Base-by-base conservation (phyloP, 73 alveolate species). In the Paramecium pentaurelia region DNA sequence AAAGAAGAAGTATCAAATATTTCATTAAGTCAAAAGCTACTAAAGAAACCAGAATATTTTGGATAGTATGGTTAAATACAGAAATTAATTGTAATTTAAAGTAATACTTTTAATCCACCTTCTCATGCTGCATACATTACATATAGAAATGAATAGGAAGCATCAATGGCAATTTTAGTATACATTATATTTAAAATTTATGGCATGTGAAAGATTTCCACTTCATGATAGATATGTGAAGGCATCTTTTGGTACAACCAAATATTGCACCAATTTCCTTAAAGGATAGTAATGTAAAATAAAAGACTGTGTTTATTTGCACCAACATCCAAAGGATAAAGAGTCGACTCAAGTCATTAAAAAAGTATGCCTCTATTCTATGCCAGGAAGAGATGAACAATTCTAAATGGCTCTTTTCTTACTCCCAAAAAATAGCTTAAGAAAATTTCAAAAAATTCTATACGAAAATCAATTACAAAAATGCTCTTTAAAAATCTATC, bases 171-270 rank as follows among this genome's bases (percentile, higher is more conserved):
- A 18, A 96, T 96, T 27, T 86, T 96, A 37, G 98, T 91, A 73
- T 25, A 20, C 75, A 25, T 42, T 25, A 32, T 45, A 93, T 18
- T 47, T 36, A 70, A 71, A 84, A 36, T 89, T 20, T 30, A 36
- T 51, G 95, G 92, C 95, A 32, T 47, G 95, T 22, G 99, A 96
- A 54, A 77, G 94, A 80, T 92, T 30, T 58, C 87, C 51, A 45
- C 60, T 95, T 60, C 94, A 94, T 80, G 95, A 92, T 60, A 64
- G 97, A 47, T 60, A 68, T 40, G 64, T 96, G 60, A 73, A 96
- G 44, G 98, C 99, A 36, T 94, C 97, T 30, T 96, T 95, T 71
- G 99, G 99, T 9, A 96, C 99, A 20, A 95, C 98, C 9, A 96
- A 96, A 86, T 96, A 93, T 88, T 96, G 99, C 92, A 93, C 96